Percentiles rank a stretch among this genome's conserved stretches.
phyloP scores from a whole-genome alignment of 768 basidiomycete genomes.

The Termitomyces eurrhizus region DNA sequence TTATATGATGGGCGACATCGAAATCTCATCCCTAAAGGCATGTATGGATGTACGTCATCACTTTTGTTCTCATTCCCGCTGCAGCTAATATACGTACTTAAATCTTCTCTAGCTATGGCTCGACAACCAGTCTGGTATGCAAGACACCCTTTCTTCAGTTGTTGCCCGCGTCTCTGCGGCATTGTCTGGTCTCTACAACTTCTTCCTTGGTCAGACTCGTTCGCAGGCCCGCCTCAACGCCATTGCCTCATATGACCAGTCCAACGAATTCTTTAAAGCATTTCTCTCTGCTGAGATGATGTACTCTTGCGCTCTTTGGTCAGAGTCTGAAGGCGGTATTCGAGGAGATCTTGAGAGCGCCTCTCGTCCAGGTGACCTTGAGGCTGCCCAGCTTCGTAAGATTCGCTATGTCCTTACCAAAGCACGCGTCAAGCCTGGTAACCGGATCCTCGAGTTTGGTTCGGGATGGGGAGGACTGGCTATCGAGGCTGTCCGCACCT shows the following conservation, averaged over 20 bases:
- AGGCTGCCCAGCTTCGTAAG: slow-evolving; percentile 81
- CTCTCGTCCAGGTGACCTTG: slow-evolving; percentile 63
- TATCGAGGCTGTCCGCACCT: slow-evolving; percentile 73
- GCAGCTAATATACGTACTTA: slow-evolving; percentile 3
- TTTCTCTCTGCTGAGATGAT: slow-evolving; percentile 91
- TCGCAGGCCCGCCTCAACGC: slow-evolving; percentile 75
- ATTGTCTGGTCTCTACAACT: slow-evolving; percentile 62
- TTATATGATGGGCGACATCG: slow-evolving; percentile 68
- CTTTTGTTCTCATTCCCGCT: background rate
- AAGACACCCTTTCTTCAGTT: slow-evolving; percentile 51
- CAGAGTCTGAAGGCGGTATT: slow-evolving; percentile 75
- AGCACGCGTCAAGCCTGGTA: slow-evolving; percentile 73
- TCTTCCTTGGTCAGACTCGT: slow-evolving; percentile 69
- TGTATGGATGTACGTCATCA: slow-evolving; percentile 55
- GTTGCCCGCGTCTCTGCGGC: slow-evolving; percentile 54
- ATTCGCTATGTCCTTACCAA: slow-evolving; percentile 75
- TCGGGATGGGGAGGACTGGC: slow-evolving; percentile 93
- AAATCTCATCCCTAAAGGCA: slow-evolving; percentile 55
- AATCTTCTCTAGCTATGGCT: slow-evolving; percentile 50
- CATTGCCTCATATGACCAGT: slow-evolving; percentile 88
- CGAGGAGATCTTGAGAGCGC: slow-evolving; percentile 60
- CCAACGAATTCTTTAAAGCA: slow-evolving; percentile 84
- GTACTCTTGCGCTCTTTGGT: slow-evolving; percentile 89
- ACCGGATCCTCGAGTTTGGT: slow-evolving; percentile 86
- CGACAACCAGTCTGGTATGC: slow-evolving; percentile 59